phyloP scores from a whole-genome alignment of 768 basidiomycete species.

The Tubosaeta sp. region DNA sequence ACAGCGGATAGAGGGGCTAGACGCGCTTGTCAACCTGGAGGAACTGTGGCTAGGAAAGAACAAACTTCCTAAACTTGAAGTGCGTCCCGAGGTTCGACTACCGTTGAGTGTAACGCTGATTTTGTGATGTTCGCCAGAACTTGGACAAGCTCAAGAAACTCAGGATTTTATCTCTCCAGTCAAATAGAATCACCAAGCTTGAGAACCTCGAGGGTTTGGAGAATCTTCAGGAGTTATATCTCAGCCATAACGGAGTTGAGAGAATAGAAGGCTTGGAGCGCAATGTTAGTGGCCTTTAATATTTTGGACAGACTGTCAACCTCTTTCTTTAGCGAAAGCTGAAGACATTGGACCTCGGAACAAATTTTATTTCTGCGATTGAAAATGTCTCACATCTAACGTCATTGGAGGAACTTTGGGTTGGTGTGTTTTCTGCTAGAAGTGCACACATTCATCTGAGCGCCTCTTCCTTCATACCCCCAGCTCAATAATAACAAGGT shows the following conservation, averaged over 20 bases:
- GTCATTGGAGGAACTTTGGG: conserved; percentile 92
- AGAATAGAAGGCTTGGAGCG: conserved; percentile 79
- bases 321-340: conserved; percentile 48
- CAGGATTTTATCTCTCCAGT: conserved; percentile 85
- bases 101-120: background rate
- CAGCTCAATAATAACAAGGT: conserved; percentile 90
- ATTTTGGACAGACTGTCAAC: background rate
- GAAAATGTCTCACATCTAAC: conserved; percentile 80
- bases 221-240: conserved; percentile 82
- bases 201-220: conserved; percentile 73
- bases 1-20: conserved; percentile 88
- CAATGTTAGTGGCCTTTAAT: conserved; percentile 51
- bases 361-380: conserved; percentile 74
- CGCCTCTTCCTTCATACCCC: background rate
- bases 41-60: conserved; percentile 99
- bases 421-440: conserved; percentile 30
- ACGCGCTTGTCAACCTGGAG: conserved; percentile 74
- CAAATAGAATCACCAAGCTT: conserved; percentile 87
- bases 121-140: conserved; percentile 43
- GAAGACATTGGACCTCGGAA: conserved; percentile 82
- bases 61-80: conserved; percentile 87
- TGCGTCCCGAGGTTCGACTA: conserved; percentile 21
- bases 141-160: conserved; percentile 66
- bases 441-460: background rate
- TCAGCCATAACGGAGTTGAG: conserved; percentile 90